Evolutionary conservation across 352 stramenopile species (phyloP).

Genomic region (Pythium oligandrum): DNA sequence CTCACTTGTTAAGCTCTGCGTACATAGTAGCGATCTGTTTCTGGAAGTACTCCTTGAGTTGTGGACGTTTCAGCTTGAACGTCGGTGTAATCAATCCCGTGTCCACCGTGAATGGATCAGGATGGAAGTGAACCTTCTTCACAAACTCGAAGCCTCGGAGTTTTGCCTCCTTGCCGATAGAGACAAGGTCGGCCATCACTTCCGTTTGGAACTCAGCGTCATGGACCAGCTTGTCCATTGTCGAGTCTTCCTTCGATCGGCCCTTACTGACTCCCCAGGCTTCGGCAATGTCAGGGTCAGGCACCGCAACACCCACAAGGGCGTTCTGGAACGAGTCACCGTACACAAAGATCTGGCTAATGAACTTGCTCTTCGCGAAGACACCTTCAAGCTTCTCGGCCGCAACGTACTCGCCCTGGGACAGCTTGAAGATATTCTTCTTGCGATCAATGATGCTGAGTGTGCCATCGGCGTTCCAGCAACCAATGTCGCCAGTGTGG

Average conservation of each 20-base stretch:
- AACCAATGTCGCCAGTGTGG: constrained; percentile 93
- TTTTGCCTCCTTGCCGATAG: constrained; percentile 39
- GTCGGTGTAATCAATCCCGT: constrained; percentile 93
- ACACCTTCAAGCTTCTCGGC: constrained; percentile 95
- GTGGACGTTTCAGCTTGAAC: constrained; percentile 92
- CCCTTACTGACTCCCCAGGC: constrained; percentile 17
- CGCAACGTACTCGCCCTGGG: constrained; percentile 93
- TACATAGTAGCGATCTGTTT: constrained; percentile 50
- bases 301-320: constrained; percentile 90
- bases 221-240: constrained; percentile 30
- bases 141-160: constrained; percentile 92
- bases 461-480: constrained; percentile 88
- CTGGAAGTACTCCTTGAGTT: constrained; percentile 51
- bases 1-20: constrained; percentile 6
- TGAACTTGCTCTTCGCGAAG: constrained; percentile 84
- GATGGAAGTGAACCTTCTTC: constrained; percentile 86
- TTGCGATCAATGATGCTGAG: constrained; percentile 85
- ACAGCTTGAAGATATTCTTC: constrained; percentile 91
- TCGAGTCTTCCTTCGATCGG: constrained; percentile 23
- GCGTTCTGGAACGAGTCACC: constrained; percentile 91
- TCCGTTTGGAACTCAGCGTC: constrained; percentile 45
- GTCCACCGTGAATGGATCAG: constrained; percentile 86
- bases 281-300: constrained; percentile 28
- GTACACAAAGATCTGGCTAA: constrained; percentile 92
- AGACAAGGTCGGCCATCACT: constrained; percentile 72